These are phyloP conservation scores for Epichloe uncinata DNA, from an alignment of 2,329 filamentous ascomycete genomes.

Conservation along the genomic window DNA sequence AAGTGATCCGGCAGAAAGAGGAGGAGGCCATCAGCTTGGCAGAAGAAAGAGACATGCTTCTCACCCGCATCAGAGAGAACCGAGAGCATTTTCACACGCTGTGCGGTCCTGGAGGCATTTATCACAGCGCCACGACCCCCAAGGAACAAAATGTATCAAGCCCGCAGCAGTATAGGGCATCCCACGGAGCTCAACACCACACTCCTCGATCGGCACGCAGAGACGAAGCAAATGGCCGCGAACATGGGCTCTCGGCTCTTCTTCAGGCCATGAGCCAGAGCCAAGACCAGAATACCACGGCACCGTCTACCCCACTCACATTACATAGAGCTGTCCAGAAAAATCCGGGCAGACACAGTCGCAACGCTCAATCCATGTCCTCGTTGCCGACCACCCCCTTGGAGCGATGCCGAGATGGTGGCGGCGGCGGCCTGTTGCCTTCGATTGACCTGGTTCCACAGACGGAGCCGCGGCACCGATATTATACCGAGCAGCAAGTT, in stretches of 20 bases:
- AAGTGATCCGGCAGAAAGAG: conserved; percentile 64
- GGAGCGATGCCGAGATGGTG: conserved; percentile 32
- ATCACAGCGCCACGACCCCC: conserved; percentile 49
- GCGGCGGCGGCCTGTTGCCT: conserved; percentile 43
- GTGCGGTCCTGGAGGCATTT: conserved; percentile 59
- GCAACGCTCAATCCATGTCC: conserved; percentile 71
- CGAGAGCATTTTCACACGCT: conserved; percentile 73
- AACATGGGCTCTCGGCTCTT: conserved; percentile 62
- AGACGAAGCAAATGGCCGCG: conserved; percentile 21
- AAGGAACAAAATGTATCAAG: conserved; percentile 31
- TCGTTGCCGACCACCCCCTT: conserved; percentile 70
- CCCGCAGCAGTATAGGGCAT: conserved; percentile 32
- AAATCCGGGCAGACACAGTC: conserved; percentile 49
- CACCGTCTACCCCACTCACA: conserved; percentile 54
- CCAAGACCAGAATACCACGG: conserved; percentile 42
- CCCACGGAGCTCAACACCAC: conserved; percentile 33
- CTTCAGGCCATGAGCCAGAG: conserved; percentile 67
- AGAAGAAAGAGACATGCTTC: conserved; percentile 65
- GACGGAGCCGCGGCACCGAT: conserved; percentile 40
- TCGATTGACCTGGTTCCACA: conserved; percentile 49
- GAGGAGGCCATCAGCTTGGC: conserved; percentile 55
- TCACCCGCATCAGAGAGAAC: conserved; percentile 79
- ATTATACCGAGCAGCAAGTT: conserved; percentile 24
- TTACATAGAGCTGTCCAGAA: conserved; percentile 31
- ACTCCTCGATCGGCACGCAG: conserved; percentile 26